Percentiles rank a stretch among this genome's conserved stretches.
phyloP scores from a whole-genome alignment of 1,139 yeast species.

The Yamadazyma sp. region DNA sequence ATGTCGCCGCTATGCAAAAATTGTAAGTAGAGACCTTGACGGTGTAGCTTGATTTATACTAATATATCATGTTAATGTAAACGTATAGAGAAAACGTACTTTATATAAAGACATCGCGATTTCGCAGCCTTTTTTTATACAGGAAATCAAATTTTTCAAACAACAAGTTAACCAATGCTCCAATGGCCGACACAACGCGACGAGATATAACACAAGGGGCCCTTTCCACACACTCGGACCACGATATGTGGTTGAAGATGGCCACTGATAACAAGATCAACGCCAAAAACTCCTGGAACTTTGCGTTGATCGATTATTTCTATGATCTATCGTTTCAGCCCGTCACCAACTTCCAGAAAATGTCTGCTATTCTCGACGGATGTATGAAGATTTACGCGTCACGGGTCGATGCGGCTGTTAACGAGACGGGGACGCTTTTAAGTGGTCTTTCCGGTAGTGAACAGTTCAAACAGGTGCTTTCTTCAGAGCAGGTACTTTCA shows the following conservation, averaged over 20 bases:
- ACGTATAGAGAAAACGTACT: no score
- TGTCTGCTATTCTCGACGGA: slow-evolving; percentile 39
- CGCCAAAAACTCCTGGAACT: slow-evolving; percentile 63
- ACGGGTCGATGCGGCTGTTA: slow-evolving; percentile 88
- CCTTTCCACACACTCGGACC: slow-evolving; percentile 28
- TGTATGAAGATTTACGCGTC: slow-evolving; percentile 43
- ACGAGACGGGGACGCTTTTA: slow-evolving; percentile 81
- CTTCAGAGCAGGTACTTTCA: no score
- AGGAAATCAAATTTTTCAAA: slow-evolving; percentile 1
- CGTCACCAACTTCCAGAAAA: slow-evolving; percentile 47
- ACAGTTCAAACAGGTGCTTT: slow-evolving; percentile 4
- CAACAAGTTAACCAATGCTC: neutral
- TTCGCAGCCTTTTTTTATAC: no score
- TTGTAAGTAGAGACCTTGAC: slow-evolving; percentile 50
- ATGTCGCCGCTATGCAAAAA: slow-evolving; percentile 97
- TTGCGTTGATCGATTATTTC: slow-evolving; percentile 85
- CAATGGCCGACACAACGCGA: slow-evolving; percentile 1
- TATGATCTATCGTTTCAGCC: slow-evolving; percentile 45
- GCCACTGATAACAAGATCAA: slow-evolving; percentile 84
- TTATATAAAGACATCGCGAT: no score
- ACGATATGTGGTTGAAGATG: slow-evolving; percentile 87
- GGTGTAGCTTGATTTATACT: neutral
- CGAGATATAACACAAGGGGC: neutral
- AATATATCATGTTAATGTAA: neutral
- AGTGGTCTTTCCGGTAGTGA: slow-evolving; percentile 60